These are phyloP conservation scores for Blastobotrys buckinghamii DNA, from an alignment of 1,139 yeast species.

Conservation along the genomic window DNA sequence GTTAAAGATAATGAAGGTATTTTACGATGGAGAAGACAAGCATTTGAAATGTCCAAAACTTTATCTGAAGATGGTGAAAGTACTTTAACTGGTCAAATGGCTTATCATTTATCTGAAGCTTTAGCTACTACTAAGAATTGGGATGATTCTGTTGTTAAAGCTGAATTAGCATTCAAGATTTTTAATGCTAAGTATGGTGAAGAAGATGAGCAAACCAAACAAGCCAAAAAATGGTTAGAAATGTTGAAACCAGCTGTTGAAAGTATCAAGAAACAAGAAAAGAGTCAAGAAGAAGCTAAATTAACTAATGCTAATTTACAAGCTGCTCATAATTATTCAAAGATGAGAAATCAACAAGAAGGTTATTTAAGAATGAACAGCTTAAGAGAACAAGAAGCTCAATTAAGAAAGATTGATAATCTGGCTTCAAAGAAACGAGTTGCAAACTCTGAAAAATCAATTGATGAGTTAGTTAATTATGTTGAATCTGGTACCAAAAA, in stretches of 20 bases:
- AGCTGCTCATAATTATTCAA: constrained; percentile 8
- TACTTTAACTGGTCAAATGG: constrained; percentile 52
- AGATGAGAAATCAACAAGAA: constrained; percentile 3
- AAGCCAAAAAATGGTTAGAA: constrained; percentile 56
- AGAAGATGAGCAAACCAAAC: constrained; percentile 55
- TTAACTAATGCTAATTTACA: constrained; percentile 13
- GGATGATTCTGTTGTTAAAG: constrained; percentile 49
- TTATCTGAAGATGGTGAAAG: constrained; percentile 18
- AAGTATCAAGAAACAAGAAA: constrained; percentile 23
- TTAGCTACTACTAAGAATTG: constrained; percentile 50
- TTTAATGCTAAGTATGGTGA: constrained; percentile 57
- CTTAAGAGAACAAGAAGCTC: no score
- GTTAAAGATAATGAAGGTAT: constrained; percentile 45
- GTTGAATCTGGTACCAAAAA: constrained; percentile 27
- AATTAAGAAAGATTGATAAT: constrained; percentile 2
- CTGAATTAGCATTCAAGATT: constrained; percentile 47
- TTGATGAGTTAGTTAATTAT: constrained; percentile 34
- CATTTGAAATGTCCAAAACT: constrained; percentile 42
- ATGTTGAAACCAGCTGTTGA: constrained; percentile 40
- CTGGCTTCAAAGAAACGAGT: constrained; percentile 7
- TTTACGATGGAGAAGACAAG: constrained; percentile 43
- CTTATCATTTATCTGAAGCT: constrained; percentile 63
- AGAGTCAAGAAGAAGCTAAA: constrained; percentile 11
- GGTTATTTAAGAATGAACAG: not conserved
- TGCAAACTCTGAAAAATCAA: constrained; percentile 23